Evolutionary conservation across 257 asterid species (phyloP), one percentile per base, ranked within the genome.

Genomic region (Solanum chiquidenum): DNA sequence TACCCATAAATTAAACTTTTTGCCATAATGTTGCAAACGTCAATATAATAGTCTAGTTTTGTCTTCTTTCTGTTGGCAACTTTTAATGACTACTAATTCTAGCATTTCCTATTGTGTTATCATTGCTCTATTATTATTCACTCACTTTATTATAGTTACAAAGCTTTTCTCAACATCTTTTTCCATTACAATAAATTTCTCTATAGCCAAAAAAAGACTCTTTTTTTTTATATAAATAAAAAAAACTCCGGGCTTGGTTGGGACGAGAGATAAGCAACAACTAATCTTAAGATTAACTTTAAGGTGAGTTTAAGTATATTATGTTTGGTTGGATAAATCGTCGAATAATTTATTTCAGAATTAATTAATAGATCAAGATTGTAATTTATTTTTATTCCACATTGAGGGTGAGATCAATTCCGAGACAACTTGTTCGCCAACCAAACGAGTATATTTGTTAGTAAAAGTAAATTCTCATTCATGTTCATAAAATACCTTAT

Each of bases 11-110:
- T 74, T 74, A 74, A 5, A 74, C 82, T 35, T 74, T 74, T 35
- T 9, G 49, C 49, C 52, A 35, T 74, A 23, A 72, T 34, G 44
- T 23, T 72, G 31, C 40, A 74, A 35, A 5, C 29, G 21, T 38
- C 23, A 23, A 75, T 37, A 75, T 7, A 35, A 74, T 11, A 34
- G 83, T 74, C 5, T 74, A 35, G 52, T 35, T 74, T 40, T 76
- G 58, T 76, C 83, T n/a, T 76, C 83, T 12, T 75, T 38, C 49
- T 12, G 58, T 76, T 38, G 83, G 31, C 83, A 23, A 76, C 83
- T 40, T 76, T 35, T n/a, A 21, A 76, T 76, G 60, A 76, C 83
- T 38, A 5, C 58, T 40, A 76, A 76, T 76, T 38, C 60, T 76
- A 76, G 83, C 83, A 23, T 12, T 38, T 76, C 60, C 58, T 40